Percentiles rank a stretch among this genome's conserved stretches.
Evolutionary conservation across 768 basidiomycete species (phyloP).

Genomic region (Boletus rex-veris): DNA sequence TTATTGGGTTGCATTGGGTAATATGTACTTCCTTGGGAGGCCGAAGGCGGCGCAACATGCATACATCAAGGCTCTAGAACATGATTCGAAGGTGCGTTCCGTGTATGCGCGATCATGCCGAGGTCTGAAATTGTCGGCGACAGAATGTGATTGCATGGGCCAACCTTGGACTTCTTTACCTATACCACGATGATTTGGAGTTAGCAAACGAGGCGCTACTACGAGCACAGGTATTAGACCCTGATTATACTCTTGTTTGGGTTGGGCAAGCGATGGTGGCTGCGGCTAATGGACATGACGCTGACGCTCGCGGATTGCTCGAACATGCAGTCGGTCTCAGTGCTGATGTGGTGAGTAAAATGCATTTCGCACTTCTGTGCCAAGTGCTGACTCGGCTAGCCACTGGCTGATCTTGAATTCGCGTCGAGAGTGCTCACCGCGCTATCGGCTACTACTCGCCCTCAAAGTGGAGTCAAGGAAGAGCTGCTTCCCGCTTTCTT

Average conservation of each 20-base stretch:
- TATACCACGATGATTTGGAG: slow-evolving; percentile 72
- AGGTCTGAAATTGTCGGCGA: neutral
- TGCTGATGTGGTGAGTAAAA: slow-evolving; percentile 48
- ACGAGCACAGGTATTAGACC: slow-evolving; percentile 87
- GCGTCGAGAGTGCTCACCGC: slow-evolving; percentile 56
- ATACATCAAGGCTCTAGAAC: slow-evolving; percentile 83
- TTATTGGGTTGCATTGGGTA: slow-evolving; percentile 76
- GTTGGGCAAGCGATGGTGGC: slow-evolving; percentile 82
- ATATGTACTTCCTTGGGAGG: slow-evolving; percentile 61
- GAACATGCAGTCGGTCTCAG: slow-evolving; percentile 68
- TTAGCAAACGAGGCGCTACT: slow-evolving; percentile 84
- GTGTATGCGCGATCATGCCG: neutral
- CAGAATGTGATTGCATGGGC: slow-evolving; percentile 80
- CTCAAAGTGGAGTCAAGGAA: slow-evolving; percentile 32
- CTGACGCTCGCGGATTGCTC: slow-evolving; percentile 64
- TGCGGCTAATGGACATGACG: slow-evolving; percentile 49
- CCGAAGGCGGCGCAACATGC: slow-evolving; percentile 85
- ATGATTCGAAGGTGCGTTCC: slow-evolving; percentile 69
- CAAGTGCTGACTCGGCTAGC: slow-evolving; percentile 41
- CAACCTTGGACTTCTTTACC: slow-evolving; percentile 83
- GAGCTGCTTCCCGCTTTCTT: slow-evolving; percentile 76
- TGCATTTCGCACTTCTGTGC: neutral
- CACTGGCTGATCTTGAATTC: slow-evolving; percentile 77
- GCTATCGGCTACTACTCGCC: slow-evolving; percentile 23
- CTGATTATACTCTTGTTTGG: slow-evolving; percentile 88